These are phyloP conservation scores for Ogataea methanolica DNA, from an alignment of 805 yeast genomes.

Conservation along the genomic window DNA sequence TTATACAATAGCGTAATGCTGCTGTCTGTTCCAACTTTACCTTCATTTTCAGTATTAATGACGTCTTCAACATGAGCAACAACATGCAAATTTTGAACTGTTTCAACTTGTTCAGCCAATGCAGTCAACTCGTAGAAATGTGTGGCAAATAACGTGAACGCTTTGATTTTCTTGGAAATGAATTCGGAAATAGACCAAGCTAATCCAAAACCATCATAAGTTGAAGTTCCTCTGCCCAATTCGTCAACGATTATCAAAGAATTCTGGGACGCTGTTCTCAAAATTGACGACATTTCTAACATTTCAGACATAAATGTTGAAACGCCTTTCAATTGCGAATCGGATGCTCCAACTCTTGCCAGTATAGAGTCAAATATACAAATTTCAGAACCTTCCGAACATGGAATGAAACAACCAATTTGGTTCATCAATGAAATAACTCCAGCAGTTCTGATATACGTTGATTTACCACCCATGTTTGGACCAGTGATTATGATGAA, in stretches of 20 bases:
- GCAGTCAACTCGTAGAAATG: slow-evolving; percentile 96
- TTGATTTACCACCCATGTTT: slow-evolving; percentile 96
- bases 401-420: slow-evolving; percentile 86
- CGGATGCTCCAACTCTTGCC: slow-evolving; percentile 98
- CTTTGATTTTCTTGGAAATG: slow-evolving; percentile 61
- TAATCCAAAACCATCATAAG: slow-evolving; percentile 96
- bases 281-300: slow-evolving; percentile 87
- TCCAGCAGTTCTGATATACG: slow-evolving; percentile 86
- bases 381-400: slow-evolving; percentile 64
- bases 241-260: slow-evolving; percentile 91
- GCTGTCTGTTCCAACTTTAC: slow-evolving; percentile 36
- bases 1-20: slow-evolving; percentile 87
- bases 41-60: slow-evolving; percentile 19
- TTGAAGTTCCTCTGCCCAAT: slow-evolving; percentile 89
- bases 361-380: slow-evolving; percentile 86
- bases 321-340: slow-evolving; percentile 93
- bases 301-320: slow-evolving; percentile 97
- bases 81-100: slow-evolving; percentile 83
- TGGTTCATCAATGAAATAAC: slow-evolving; percentile 84
- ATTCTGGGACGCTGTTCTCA: slow-evolving; percentile 70
- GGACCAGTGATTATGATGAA: slow-evolving; percentile 92
- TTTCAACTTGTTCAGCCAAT: slow-evolving; percentile 54
- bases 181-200: slow-evolving; percentile 96
- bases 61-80: slow-evolving; percentile 77
- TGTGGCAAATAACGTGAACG: slow-evolving; percentile 91